Conservation (phyloP, 495 filamentous ascomycete species). For the Pyrenula aspistea region DNA sequence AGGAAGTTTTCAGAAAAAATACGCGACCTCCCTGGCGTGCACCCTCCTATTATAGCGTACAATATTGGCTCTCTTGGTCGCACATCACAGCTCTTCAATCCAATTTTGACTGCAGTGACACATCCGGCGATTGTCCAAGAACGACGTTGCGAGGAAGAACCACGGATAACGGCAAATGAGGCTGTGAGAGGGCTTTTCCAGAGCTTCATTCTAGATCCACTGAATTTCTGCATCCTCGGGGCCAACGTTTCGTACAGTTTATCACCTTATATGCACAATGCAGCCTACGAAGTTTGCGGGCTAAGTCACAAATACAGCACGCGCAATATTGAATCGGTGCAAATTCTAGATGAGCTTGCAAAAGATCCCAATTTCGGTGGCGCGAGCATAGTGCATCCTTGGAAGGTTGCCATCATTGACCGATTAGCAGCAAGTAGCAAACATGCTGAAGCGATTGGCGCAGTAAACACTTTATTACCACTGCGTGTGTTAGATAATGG, state of each 20-base stretch:
- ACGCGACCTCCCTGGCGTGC: slow-evolving; percentile 20
- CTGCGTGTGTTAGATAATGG: slow-evolving; percentile 50
- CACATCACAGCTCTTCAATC: slow-evolving; percentile 55
- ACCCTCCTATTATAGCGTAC: slow-evolving; percentile 55
- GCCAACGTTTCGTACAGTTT: slow-evolving; percentile 63
- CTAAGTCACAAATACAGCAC: slow-evolving; percentile 63
- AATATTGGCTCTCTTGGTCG: slow-evolving; percentile 59
- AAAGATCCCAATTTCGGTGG: slow-evolving; percentile 60
- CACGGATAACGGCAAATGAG: slow-evolving; percentile 41
- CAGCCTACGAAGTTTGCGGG: slow-evolving; percentile 57
- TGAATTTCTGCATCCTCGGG: slow-evolving; percentile 66
- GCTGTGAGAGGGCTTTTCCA: slow-evolving; percentile 42
- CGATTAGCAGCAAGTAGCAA: slow-evolving; percentile 56
- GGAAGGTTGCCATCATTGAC: slow-evolving; percentile 60
- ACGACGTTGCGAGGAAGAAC: slow-evolving; percentile 14
- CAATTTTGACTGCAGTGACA: slow-evolving; percentile 55
- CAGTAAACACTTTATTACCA: slow-evolving; percentile 73
- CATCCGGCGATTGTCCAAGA: slow-evolving; percentile 39
- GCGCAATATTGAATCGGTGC: slow-evolving; percentile 48
- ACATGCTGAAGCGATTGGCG: slow-evolving; percentile 69
- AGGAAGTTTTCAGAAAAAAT: slow-evolving; percentile 40
- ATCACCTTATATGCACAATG: slow-evolving; percentile 70
- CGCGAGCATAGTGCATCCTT: slow-evolving; percentile 60
- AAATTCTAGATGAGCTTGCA: slow-evolving; percentile 49
- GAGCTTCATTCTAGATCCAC: slow-evolving; percentile 46